Evolutionary conservation across 495 filamentous ascomycete genomes (phyloP), one percentile per base, ranked within the genome.

Genomic region (Lentithecium fluviatile): DNA sequence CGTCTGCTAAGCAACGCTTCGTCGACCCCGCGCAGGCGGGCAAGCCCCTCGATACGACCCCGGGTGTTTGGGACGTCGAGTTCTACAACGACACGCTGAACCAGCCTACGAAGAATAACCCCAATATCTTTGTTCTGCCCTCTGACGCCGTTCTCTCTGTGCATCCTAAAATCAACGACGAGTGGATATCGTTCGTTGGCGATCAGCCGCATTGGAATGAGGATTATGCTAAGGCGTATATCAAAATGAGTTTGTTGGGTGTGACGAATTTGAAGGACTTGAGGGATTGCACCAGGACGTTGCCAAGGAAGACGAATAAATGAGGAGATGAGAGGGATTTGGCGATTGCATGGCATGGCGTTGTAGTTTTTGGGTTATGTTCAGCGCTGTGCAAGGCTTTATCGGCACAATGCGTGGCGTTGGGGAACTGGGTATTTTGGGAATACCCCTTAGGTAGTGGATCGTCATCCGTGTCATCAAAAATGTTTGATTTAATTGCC

Each of bases 1-100:
- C 76, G 0, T 70, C 71, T 13, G 71, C 74, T 45, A 73, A 70
- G 52, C 79, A 82, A 59, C 70, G 63, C 25, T 77, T 76, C 60
- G 71, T 78, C 51, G 72, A 82, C 53, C 26, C 71, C 0, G 47
- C 26, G 0, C 42, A 60, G 13, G 64, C 52, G 6, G 47, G 65
- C 23, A 69, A 69, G 19, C 63, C 78, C 2, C 75, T 78, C 59
- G 77, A 79, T 54, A 67, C 52, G 42, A 78, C 76, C 0, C 76
- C 76, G 1, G 73, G 73, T 19, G 66, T 74, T 7, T 79, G 76
- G 75, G 77, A 79, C 48, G 69, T 68, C 7, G 37, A 66, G 13
- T 83, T 76, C 66, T 83, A 80, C 71, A 60, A 62, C 19, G 60
- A 79, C 69, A 78, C 76, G 8, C 68, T 65, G 0, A 23, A 54